phyloP scores from a whole-genome alignment of 257 asterid species.

The Thymus mandschuricus region DNA sequence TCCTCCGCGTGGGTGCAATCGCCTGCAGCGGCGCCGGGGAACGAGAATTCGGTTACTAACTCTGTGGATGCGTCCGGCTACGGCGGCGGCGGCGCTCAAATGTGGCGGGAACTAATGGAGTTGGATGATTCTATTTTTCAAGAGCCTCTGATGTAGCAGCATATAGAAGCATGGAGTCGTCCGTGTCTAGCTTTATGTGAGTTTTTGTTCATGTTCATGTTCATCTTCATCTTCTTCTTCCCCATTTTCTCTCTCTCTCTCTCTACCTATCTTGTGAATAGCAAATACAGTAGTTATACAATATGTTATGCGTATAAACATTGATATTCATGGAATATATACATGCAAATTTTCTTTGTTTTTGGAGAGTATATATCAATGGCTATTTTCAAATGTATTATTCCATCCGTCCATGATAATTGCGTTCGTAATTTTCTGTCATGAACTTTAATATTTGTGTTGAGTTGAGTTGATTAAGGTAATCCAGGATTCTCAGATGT shows the following conservation, averaged over 20 bases:
- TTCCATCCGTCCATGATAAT: too few relatives aligned
- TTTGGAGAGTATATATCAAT: neutral
- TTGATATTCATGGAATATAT: constrained; percentile 20
- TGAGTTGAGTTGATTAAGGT: too few relatives aligned
- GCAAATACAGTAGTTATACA: neutral
- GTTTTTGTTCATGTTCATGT: constrained; percentile 13
- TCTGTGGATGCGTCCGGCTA: constrained; percentile 54
- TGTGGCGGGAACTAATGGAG: constrained; percentile 75
- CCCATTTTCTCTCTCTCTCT: neutral
- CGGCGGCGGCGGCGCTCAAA: constrained; percentile 45
- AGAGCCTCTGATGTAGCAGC: constrained; percentile 10
- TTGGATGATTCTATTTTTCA: constrained; percentile 69
- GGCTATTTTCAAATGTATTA: neutral
- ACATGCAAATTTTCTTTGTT: neutral
- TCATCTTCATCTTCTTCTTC: neutral
- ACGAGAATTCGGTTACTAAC: constrained; percentile 30
- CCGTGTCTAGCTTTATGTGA: constrained; percentile 19
- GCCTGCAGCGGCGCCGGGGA: constrained; percentile 27
- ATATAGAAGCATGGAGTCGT: constrained; percentile 15
- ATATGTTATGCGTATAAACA: constrained; percentile 26
- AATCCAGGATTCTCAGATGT: too few relatives aligned
- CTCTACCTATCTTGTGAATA: neutral
- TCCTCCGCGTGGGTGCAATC: constrained; percentile 40
- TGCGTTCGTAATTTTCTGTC: too few relatives aligned
- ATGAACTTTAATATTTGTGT: too few relatives aligned